A percentile compares a stretch with the other conserved stretches of the same genome.
Conservation (phyloP, 352 stramenopile species). For the Pythium monospermum region DNA sequence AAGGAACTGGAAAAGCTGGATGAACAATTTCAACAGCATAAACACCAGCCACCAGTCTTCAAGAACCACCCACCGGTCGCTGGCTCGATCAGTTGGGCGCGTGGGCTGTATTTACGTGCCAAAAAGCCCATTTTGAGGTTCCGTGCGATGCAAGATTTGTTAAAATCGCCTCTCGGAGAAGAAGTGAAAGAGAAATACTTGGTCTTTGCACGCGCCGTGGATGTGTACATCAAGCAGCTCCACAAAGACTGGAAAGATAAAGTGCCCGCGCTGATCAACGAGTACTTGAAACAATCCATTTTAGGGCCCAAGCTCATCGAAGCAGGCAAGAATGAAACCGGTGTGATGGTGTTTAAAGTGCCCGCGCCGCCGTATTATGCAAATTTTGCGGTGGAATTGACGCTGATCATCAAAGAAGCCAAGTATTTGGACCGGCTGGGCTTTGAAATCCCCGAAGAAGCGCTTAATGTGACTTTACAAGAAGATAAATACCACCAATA, state of each 20-base stretch:
- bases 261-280: conserved; percentile 82
- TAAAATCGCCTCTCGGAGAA: conserved; percentile 89
- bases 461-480: conserved; percentile 94
- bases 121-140: conserved; percentile 95
- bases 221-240: conserved; percentile 90
- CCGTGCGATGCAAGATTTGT: conserved; percentile 89
- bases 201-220: conserved; percentile 89
- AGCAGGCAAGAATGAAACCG: conserved; percentile 68
- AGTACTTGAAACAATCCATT: conserved; percentile 93
- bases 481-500: conserved; percentile 96
- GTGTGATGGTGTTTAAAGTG: conserved; percentile 76
- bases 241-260: conserved; percentile 92
- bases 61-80: conserved; percentile 92
- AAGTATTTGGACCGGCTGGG: conserved; percentile 95
- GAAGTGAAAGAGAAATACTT: conserved; percentile 94
- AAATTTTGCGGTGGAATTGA: conserved; percentile 91
- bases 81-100: conserved; percentile 79
- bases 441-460: conserved; percentile 93
- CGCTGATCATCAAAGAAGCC: conserved; percentile 94
- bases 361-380: conserved; percentile 89
- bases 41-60: conserved; percentile 84
- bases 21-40: conserved; percentile 86
- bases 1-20: conserved; percentile 92
- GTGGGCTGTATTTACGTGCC: conserved; percentile 83
- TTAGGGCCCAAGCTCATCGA: conserved; percentile 79